Conservation (phyloP, 176 grass and related monocot species). For the Dactylis glomerata region DNA sequence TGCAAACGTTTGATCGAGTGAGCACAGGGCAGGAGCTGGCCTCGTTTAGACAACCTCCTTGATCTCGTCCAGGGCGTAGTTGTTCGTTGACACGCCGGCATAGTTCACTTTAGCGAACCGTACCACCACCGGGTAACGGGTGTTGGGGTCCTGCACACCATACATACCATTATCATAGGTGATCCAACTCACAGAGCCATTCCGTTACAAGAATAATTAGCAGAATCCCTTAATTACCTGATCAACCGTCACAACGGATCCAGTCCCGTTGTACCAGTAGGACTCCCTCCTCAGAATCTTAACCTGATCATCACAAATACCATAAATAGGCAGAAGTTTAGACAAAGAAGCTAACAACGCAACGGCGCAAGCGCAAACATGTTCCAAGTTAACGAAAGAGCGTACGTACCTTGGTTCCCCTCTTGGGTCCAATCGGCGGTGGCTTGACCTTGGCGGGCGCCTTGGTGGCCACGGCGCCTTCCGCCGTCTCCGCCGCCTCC, state of each 20-base stretch:
- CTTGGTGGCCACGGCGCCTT: conserved; percentile 35
- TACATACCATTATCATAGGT: neutral
- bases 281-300: conserved; percentile 96
- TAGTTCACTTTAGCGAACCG: conserved; percentile 88
- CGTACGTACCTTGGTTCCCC: conserved; percentile 55
- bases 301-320: conserved; percentile 40
- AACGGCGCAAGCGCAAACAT: neutral
- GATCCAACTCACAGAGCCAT: neutral
- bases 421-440: conserved; percentile 77
- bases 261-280: conserved; percentile 92
- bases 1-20: neutral
- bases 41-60: conserved; percentile 62
- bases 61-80: conserved; percentile 89
- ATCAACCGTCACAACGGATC: conserved; percentile 76
- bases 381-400: neutral
- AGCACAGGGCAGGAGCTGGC: neutral
- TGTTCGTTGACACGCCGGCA: conserved; percentile 90
- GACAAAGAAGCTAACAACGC: neutral
- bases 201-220: neutral
- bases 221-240: conserved; percentile 39
- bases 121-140: conserved; percentile 79
- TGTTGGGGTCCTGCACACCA: conserved; percentile 61
- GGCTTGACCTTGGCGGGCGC: conserved; percentile 54
- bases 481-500: neutral
- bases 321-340: neutral